Evolutionary conservation across 1,284 basidiomycete genomes (phyloP).

Genomic region (Apiotrichum brassicae): DNA sequence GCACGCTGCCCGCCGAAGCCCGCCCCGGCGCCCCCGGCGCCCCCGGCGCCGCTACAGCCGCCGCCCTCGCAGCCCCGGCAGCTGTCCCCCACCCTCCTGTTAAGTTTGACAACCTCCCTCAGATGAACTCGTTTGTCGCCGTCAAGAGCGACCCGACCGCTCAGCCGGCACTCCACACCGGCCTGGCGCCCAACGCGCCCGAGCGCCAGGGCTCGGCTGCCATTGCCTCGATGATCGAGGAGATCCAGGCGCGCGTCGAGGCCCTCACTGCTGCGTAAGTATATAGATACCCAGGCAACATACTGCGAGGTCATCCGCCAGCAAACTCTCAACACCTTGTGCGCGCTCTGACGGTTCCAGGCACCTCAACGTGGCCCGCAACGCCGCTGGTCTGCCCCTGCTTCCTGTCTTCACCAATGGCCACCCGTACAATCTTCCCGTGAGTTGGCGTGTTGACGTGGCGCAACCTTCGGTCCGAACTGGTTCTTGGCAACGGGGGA

Average conservation of each 20-base stretch:
- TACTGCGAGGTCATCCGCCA: no score
- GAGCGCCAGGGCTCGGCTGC: neutral
- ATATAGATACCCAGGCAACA: neutral
- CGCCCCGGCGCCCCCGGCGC: neutral
- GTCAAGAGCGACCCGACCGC: neutral
- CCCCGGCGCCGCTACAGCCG: neutral
- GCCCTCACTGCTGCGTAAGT: conserved; percentile 1
- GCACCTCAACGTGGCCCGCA: neutral
- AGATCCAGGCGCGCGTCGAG: neutral
- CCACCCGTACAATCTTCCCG: neutral
- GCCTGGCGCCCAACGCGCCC: neutral
- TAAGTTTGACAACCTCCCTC: neutral
- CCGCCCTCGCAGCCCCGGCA: neutral
- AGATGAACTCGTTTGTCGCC: neutral
- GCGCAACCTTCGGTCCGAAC: no score
- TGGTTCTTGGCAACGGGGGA: no score
- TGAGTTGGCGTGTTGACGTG: no score
- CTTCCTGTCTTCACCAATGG: neutral
- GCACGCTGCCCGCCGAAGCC: neutral
- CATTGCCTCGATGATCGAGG: neutral
- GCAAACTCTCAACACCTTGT: no score
- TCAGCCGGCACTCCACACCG: neutral
- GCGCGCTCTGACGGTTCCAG: neutral
- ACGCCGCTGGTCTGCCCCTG: neutral
- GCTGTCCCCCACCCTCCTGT: no score